Evolutionary conservation across 1,284 basidiomycete species (phyloP), one percentile per base, ranked within the genome.

Genomic region (Sporisorium iseilematis-ciliati): DNA sequence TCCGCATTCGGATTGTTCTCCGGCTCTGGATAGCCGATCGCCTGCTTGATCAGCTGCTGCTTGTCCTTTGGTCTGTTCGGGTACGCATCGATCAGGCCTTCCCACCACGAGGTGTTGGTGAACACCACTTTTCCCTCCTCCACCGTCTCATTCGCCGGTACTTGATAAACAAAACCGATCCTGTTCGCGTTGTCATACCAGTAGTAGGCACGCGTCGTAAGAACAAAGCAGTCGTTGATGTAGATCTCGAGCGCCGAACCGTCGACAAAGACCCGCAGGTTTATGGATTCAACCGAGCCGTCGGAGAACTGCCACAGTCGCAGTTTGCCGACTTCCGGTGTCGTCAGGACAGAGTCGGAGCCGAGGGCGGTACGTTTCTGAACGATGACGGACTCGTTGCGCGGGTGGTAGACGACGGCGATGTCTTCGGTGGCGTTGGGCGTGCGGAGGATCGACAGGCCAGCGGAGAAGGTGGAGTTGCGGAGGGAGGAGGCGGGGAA

Each of bases 231-330:
- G 20, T 75, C 66, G 42, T 75, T 75, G 52, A 75, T 60, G 58
- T 65, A 75, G 7, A 75, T n/a, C 29, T 75, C 72, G 38, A 75
- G 25, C 14, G 72, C 63, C 1, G 62, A 65, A 14, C 72, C 72
- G 25, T 75, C 72, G 33, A 75, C 59, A 40, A 75, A 75, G 16
- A 75, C 25, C 7, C 72, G 40, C 29, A 75, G 35, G n/a, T 58
- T 51, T 11, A 75, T 23, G 1, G 35, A 21, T 21, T 68, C 48
- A 12, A 45, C 14, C 8, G 29, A 29, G 25, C n/a, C 52, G n/a
- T 52, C 35, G 11, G 6, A 12, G 33, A 52, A 21, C 21, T 65
- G 38, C 72, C 72, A 75, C n/a, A 75, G 57, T 4, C 72, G 62
- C 11, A 75, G 25, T 14, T 65, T 65, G 35, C 72, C 72, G 2